Conservation (phyloP, 148 eudicot species). For the Rhododendron molle region DNA sequence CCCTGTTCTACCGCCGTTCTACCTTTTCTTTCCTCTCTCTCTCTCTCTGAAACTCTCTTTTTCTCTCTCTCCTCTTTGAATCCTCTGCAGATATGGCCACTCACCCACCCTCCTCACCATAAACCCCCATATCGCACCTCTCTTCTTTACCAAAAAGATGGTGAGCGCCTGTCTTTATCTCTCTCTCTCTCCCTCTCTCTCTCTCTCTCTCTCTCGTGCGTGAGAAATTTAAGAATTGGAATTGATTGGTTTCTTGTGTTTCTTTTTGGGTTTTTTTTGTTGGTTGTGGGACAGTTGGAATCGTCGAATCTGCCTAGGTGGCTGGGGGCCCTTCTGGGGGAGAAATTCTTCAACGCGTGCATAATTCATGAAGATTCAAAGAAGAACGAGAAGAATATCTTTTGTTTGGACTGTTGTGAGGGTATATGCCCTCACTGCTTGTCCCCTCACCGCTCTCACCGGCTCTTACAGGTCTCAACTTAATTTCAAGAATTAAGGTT, state of each 20-base stretch:
- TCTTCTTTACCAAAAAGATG: not conserved
- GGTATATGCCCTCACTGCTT: conserved; percentile 46
- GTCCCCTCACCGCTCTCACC: conserved; percentile 36
- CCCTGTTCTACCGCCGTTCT: conserved; percentile 28
- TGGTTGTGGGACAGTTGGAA: conserved; percentile 20
- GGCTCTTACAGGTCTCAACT: conserved; percentile 40
- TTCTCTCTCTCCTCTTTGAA: conserved; percentile 7
- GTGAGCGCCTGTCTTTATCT: not conserved
- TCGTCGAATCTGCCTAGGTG: conserved; percentile 30
- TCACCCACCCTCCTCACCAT: not conserved
- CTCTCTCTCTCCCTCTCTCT: not conserved
- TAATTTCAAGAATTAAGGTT: no score
- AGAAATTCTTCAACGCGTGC: conserved; percentile 50
- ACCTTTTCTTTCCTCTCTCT: conserved; percentile 11
- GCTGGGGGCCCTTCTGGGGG: conserved; percentile 31
- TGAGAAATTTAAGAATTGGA: not conserved
- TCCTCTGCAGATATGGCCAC: not conserved
- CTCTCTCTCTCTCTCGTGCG: not conserved
- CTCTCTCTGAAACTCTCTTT: conserved; percentile 5
- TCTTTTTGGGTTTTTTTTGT: not conserved
- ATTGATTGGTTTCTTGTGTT: not conserved
- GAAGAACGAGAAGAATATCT: conserved; percentile 52
- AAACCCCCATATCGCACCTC: not conserved
- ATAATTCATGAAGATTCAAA: conserved; percentile 36
- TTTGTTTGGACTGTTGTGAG: conserved; percentile 52